Evolutionary conservation across 805 yeast genomes (phyloP), one percentile per base, ranked within the genome.

Genomic region (Saccharomyces paradoxus): DNA sequence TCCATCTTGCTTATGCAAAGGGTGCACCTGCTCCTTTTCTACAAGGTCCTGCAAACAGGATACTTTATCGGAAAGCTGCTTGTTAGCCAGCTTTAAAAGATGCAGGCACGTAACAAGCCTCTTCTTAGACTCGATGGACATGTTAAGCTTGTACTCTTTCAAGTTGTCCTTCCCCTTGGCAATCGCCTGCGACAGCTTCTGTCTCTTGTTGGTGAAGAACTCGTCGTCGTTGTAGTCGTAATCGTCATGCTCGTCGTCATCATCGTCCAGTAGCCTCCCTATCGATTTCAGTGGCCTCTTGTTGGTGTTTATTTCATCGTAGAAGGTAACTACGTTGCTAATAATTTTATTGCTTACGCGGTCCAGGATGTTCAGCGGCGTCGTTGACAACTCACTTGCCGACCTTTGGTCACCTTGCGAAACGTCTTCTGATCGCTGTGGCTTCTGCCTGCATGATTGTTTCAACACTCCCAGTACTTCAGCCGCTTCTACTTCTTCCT

Each of bases 61-160:
- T 21, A 90, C 86, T 59, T 89, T 82, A 50, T 79, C 74, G 49
- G 85, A 83, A 31, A 90, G 76, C 62, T 86, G 89, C 54, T 81
- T 82, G 63, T 89, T 90, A 2, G 97, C 97, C 50, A 89, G 74
- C 64, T 86, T 85, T 54, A 90, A 74, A 52, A 91, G 76, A 60
- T 89, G 91, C 49, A 91, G 76, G 62, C 96, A 82, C 64, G 92
- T 86, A 41, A 87, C 83, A 49, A 90, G 66, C 59, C 91, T 78
- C 59, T 84, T 84, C 56, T 88, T 81, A 27, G 91, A 85, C 63
- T 89, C 96, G 54, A 82, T 77, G 0, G 86, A 78, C 66, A 82
- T 72, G 46, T 66, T 72, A 17, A 71, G 54, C 51, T 67, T 62
- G 29, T 64, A 61, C 28, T 72, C 76, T 53, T 70, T 71, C 32